These are phyloP conservation scores for Penicillium dipodomyicola DNA, from an alignment of 495 filamentous ascomycete species.

Conservation along the genomic window DNA sequence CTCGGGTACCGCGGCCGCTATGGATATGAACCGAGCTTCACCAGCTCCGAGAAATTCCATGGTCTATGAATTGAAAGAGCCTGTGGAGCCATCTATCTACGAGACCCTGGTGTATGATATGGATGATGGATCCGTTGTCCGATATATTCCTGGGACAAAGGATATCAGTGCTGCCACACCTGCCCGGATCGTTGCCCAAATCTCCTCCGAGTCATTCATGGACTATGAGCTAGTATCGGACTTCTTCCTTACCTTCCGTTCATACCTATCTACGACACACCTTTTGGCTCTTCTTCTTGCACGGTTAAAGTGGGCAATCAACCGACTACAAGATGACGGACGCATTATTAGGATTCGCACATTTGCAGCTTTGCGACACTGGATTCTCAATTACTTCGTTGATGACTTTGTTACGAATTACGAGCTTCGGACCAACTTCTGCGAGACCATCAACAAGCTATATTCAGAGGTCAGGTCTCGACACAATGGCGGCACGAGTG, in stretches of 20 bases:
- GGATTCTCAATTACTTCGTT: constrained; percentile 96
- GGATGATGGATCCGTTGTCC: constrained; percentile 80
- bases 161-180: constrained; percentile 88
- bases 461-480: constrained; percentile 58
- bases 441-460: constrained; percentile 75
- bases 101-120: constrained; percentile 69
- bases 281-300: constrained; percentile 80
- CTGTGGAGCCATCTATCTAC: constrained; percentile 63
- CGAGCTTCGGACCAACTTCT: constrained; percentile 75
- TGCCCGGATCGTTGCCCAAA: constrained; percentile 90
- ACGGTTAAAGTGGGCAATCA: constrained; percentile 83
- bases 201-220: constrained; percentile 91
- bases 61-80: constrained; percentile 45
- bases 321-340: constrained; percentile 76
- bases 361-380: constrained; percentile 94
- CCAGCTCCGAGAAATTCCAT: constrained; percentile 36
- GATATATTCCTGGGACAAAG: constrained; percentile 67
- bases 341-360: constrained; percentile 90
- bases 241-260: constrained; percentile 94
- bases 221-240: constrained; percentile 98
- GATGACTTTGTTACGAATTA: constrained; percentile 93
- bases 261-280: constrained; percentile 72
- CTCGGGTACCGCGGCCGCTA: constrained; percentile 43
- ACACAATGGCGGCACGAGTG: constrained; percentile 59
- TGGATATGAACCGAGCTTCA: constrained; percentile 35